A percentile compares a stretch with the other conserved stretches of the same genome.
Conservation (phyloP, 345 rosid species). For the Aegle marmelos region DNA sequence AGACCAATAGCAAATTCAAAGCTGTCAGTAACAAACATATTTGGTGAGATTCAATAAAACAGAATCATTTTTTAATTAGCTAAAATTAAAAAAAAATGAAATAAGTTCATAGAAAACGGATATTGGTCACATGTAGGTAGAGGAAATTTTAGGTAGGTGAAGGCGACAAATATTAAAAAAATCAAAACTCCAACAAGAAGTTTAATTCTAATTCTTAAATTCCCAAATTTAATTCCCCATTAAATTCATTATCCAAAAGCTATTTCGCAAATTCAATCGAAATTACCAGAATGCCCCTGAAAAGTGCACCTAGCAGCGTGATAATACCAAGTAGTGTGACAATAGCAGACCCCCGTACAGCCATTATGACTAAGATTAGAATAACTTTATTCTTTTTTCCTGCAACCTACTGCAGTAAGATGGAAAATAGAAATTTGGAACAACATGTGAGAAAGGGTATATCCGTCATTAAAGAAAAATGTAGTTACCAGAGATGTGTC, state of each 20-base stretch:
- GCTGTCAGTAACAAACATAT: not conserved
- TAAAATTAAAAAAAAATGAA: not conserved
- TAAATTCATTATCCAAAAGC: not conserved
- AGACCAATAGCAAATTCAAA: not conserved
- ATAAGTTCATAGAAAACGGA: not conserved
- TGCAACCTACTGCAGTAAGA: not conserved
- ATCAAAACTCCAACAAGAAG: not conserved
- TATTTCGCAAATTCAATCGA: not conserved
- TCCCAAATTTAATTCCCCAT: not conserved
- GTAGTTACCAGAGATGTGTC: constrained; percentile 61
- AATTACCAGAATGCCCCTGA: not conserved
- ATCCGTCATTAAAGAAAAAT: constrained; percentile 8
- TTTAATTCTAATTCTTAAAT: not conserved
- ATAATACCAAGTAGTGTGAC: not conserved
- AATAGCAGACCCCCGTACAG: not conserved
- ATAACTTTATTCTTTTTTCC: not conserved
- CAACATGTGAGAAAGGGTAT: not conserved
- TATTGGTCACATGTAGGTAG: not conserved
- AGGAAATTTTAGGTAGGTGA: not conserved
- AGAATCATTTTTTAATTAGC: not conserved
- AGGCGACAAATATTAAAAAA: not conserved
- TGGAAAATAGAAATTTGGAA: not conserved
- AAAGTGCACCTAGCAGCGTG: not conserved
- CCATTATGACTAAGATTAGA: not conserved
- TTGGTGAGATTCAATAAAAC: not conserved